Conservation (phyloP, 2,329 filamentous ascomycete genomes). For the Pseudogymnoascus sp. region DNA sequence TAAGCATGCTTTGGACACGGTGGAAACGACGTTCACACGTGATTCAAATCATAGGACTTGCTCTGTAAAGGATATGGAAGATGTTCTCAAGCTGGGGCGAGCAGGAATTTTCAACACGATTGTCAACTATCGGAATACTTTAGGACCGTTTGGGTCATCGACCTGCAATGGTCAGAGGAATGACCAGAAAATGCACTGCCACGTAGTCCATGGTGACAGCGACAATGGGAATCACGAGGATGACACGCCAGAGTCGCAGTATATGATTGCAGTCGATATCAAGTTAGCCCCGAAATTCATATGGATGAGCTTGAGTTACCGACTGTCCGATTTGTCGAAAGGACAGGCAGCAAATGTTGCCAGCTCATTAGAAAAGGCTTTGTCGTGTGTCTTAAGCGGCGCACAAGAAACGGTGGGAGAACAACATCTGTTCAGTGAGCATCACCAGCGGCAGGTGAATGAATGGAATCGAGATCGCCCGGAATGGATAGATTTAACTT, state of each 20-base stretch:
- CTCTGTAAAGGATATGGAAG: constrained; percentile 12
- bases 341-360: constrained; percentile 5
- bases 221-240: not conserved
- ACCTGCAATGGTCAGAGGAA: not conserved
- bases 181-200: not conserved
- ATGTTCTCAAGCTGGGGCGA: not conserved
- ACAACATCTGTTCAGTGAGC: not conserved
- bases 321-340: not conserved
- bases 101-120: not conserved
- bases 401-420: not conserved
- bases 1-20: not conserved
- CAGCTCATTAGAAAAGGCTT: not conserved
- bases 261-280: constrained; percentile 4
- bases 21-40: not conserved
- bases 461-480: constrained; percentile 8
- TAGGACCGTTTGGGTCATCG: too few relatives aligned
- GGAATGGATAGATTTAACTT: constrained; percentile 9
- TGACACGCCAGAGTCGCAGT: not conserved
- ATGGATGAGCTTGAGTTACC: not conserved
- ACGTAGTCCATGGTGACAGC: not conserved
- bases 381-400: not conserved
- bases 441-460: not conserved
- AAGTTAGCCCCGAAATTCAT: not conserved
- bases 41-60: not conserved
- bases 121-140: too few relatives aligned